phyloP scores from a whole-genome alignment of 164 flowering plant species.

The Vitis amurensis region DNA sequence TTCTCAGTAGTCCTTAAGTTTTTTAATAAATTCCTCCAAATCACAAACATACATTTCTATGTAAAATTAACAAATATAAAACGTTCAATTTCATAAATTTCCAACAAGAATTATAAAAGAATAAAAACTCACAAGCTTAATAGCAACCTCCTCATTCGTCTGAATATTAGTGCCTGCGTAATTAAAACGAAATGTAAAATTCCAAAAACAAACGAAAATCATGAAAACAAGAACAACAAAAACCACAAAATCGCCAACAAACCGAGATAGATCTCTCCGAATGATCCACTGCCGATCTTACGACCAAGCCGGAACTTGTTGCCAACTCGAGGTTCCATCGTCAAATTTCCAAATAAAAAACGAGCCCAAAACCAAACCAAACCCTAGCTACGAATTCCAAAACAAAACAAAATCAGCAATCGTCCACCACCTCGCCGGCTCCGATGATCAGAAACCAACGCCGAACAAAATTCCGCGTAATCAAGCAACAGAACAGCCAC shows the following conservation, averaged over 20 bases:
- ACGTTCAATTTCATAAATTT: background rate
- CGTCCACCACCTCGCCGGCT: background rate
- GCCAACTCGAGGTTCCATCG: constrained; percentile 64
- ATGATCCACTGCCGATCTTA: constrained; percentile 66
- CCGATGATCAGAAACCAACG: background rate
- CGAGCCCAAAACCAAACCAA: background rate
- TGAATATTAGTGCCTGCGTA: constrained; percentile 57
- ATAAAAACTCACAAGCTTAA: constrained; percentile 56
- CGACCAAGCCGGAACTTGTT: constrained; percentile 58
- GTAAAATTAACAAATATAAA: background rate
- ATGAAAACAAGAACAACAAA: background rate
- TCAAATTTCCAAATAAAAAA: background rate
- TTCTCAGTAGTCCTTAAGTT: too few species aligned
- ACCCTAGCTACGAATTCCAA: constrained; percentile 2
- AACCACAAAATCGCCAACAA: constrained; percentile 5
- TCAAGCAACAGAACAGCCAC: too few species aligned
- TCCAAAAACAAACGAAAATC: background rate
- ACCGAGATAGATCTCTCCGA: constrained; percentile 73
- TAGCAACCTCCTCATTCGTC: constrained; percentile 64
- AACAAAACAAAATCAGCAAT: background rate
- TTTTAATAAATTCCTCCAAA: too few species aligned
- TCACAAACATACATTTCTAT: background rate
- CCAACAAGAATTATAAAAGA: background rate
- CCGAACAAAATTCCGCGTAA: background rate
- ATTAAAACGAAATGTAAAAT: background rate